Evolutionary conservation across 345 rosid genomes (phyloP).

Genomic region (Lepidium didymum): DNA sequence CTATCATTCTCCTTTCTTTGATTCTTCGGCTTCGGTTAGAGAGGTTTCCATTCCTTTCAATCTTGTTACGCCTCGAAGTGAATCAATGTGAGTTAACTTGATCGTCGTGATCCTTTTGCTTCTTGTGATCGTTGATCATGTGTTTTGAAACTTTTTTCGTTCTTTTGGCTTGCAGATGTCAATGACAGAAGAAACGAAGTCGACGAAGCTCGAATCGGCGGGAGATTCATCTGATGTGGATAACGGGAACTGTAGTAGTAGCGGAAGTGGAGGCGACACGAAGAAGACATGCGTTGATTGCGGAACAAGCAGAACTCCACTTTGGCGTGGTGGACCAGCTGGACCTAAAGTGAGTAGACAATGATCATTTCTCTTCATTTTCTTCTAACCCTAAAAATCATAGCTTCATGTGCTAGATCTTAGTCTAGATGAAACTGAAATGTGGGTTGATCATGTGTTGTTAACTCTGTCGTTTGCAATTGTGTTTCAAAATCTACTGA

Average conservation of each 20-base stretch:
- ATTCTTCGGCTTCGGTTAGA: neutral
- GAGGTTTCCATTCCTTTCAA: neutral
- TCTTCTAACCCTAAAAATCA: neutral
- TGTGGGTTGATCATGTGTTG: neutral
- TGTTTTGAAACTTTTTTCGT: neutral
- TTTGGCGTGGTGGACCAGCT: slow-evolving; percentile 98
- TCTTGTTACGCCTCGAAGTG: neutral
- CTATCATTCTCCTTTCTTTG: neutral
- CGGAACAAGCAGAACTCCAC: slow-evolving; percentile 83
- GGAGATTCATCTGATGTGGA: slow-evolving; percentile 26
- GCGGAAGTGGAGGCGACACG: slow-evolving; percentile 27
- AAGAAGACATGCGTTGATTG: slow-evolving; percentile 92
- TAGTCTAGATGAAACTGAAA: neutral
- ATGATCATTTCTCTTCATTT: neutral
- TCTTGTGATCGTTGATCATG: neutral
- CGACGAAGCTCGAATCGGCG: slow-evolving; percentile 19
- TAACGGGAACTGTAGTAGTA: slow-evolving; percentile 24
- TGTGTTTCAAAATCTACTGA: neutral
- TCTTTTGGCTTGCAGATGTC: slow-evolving; percentile 10
- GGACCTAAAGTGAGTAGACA: slow-evolving; percentile 67
- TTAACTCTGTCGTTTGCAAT: neutral
- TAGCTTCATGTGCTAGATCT: slow-evolving; percentile 1
- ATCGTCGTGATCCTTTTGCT: neutral
- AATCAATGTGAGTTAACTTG: slow-evolving; percentile 13
- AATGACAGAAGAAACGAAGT: slow-evolving; percentile 14